These are phyloP conservation scores for Leucosporidium scottii DNA, from an alignment of 768 basidiomycete genomes.

Conservation along the genomic window DNA sequence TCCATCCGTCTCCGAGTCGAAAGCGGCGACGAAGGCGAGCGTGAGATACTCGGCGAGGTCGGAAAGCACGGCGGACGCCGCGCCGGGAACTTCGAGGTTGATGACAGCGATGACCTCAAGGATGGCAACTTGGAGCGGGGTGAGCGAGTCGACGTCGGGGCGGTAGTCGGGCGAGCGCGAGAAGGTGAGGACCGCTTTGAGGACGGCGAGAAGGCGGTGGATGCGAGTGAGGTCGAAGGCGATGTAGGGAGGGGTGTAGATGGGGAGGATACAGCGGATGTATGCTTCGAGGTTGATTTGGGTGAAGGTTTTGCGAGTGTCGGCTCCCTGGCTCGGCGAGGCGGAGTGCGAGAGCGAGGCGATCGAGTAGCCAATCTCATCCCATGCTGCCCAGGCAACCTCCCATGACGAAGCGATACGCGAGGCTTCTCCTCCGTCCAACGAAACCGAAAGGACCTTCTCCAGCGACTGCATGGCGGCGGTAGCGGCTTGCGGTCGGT, in stretches of 20 bases:
- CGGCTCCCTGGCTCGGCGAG: not conserved
- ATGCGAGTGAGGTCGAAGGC: conserved; percentile 51
- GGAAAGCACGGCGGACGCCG: conserved; percentile 61
- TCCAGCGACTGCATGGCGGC: conserved; percentile 81
- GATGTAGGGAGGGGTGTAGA: conserved; percentile 38
- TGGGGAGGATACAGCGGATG: conserved; percentile 62
- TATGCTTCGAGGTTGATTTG: conserved; percentile 82
- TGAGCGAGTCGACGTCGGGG: conserved; percentile 72
- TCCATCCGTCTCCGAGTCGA: conserved; percentile 49
- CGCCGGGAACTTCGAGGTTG: conserved; percentile 52
- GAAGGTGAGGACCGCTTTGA: conserved; percentile 71
- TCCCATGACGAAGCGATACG: conserved; percentile 52
- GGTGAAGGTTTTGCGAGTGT: conserved; percentile 51
- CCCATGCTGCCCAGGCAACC: conserved; percentile 66
- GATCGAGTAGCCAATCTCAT: conserved; percentile 40
- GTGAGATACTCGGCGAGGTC: conserved; percentile 81
- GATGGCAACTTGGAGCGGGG: conserved; percentile 56
- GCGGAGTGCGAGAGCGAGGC: conserved; percentile 11
- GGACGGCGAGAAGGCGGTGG: conserved; percentile 62
- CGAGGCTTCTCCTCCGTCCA: conserved; percentile 34
- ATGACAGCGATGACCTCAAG: conserved; percentile 63
- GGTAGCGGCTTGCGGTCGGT: conserved; percentile 63
- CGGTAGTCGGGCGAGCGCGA: conserved; percentile 74
- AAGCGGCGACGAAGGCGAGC: conserved; percentile 76
- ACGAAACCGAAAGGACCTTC: conserved; percentile 58